These are phyloP conservation scores for Yamadazyma philogaea DNA, from an alignment of 805 yeast species.

Conservation along the genomic window DNA sequence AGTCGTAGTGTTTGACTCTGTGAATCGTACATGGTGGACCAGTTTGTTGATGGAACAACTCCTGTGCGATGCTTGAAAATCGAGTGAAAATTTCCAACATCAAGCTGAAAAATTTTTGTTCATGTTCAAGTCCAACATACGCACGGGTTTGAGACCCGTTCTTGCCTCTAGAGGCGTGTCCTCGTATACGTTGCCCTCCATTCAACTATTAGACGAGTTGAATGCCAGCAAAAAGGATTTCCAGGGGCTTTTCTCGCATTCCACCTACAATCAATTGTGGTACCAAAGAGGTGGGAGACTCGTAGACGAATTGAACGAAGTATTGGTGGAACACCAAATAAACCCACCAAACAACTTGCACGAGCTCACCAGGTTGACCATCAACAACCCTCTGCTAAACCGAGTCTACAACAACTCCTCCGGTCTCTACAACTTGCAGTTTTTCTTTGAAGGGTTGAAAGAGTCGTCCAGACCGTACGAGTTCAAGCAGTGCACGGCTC, in stretches of 20 bases:
- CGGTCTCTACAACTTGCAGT: conserved; percentile 47
- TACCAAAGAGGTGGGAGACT: conserved; percentile 35
- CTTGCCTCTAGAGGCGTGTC: conserved; percentile 1
- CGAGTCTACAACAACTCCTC: conserved; percentile 46
- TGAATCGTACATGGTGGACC: too few species aligned
- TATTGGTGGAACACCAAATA: conserved; percentile 27
- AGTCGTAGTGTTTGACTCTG: too few species aligned
- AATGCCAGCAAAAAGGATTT: conserved; percentile 26
- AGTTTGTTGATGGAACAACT: too few species aligned
- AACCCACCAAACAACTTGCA: conserved; percentile 22
- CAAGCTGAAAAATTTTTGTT: not conserved
- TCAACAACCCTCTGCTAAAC: conserved; percentile 44
- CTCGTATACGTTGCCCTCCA: conserved; percentile 30
- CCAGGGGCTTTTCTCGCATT: conserved; percentile 33
- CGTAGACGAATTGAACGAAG: conserved; percentile 32
- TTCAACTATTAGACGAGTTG: conserved; percentile 28
- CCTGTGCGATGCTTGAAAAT: conserved; percentile 1
- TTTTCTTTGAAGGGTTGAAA: conserved; percentile 45
- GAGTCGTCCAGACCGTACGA: conserved; percentile 18
- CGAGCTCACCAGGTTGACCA: conserved; percentile 39
- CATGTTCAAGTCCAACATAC: conserved; percentile 3
- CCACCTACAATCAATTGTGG: conserved; percentile 36
- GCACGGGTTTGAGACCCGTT: not conserved
- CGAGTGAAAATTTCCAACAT: conserved; percentile 4
- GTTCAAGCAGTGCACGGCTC: conserved; percentile 18